Percentiles rank a stretch among this genome's conserved stretches.
Evolutionary conservation across 257 asterid species (phyloP).

Genomic region (Ilex asprella): DNA sequence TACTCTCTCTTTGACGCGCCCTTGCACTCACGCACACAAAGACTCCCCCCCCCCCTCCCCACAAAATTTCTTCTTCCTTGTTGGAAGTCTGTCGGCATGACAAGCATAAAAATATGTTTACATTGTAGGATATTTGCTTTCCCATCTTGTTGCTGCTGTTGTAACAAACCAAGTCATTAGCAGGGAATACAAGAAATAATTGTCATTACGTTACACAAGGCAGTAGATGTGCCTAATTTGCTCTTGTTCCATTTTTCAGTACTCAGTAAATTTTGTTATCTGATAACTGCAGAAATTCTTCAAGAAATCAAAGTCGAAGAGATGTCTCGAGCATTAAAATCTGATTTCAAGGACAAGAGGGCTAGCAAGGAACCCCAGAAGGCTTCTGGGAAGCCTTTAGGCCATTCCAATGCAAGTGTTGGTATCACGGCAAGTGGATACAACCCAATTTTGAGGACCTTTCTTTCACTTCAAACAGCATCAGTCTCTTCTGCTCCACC

Average conservation of each 20-base stretch:
- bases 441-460: slow-evolving; percentile 74
- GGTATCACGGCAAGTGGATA: slow-evolving; percentile 70
- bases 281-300: slow-evolving; percentile 27
- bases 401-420: slow-evolving; percentile 39
- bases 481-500: slow-evolving; percentile 45
- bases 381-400: slow-evolving; percentile 56
- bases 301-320: slow-evolving; percentile 21
- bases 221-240: not conserved
- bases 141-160: not conserved
- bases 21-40: too few relatives aligned
- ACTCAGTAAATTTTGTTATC: slow-evolving; percentile 14
- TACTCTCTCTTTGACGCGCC: too few relatives aligned
- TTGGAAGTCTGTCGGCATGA: too few relatives aligned
- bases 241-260: slow-evolving; percentile 5
- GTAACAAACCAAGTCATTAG: too few relatives aligned
- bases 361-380: slow-evolving; percentile 60
- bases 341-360: slow-evolving; percentile 79
- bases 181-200: too few relatives aligned
- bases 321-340: slow-evolving; percentile 74
- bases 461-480: slow-evolving; percentile 60
- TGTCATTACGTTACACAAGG: slow-evolving; percentile 1
- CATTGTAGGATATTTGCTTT: not conserved
- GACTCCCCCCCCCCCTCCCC: too few relatives aligned
- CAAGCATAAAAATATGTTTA: too few relatives aligned
- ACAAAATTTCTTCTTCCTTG: too few relatives aligned